Evolutionary conservation across 2,329 filamentous ascomycete species (phyloP), one percentile per base, ranked within the genome.

Genomic region (Diplodia sapinea): DNA sequence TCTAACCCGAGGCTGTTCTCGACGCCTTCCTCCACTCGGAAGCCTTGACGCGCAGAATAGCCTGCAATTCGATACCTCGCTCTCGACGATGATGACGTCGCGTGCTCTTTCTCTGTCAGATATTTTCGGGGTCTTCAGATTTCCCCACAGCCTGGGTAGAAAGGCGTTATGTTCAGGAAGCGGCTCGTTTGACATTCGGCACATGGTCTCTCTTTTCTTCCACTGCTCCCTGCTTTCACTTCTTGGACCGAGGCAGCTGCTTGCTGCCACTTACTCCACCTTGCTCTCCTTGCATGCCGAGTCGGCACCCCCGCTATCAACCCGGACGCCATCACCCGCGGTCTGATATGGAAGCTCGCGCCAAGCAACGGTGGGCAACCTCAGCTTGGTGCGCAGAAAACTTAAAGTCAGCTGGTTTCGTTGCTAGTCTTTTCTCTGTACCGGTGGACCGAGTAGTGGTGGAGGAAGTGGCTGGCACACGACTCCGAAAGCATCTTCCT

Each of bases 61-160:
- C 38, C 38, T 38, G 31, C 49, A 65, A 43, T 49, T 65, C 50
- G 62, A 65, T 65, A 65, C 62, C 62, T 65, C 62, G 62, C 62
- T 65, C 62, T 65, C 62, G 62, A 49, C 62, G 62, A 55, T 65
- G 23, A 61, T 51, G 55, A 67, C 65, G 54, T 67, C 65, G 65
- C 65, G 65, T 67, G 65, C 54, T 54, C 31, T 67, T 63, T 59
- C 55, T 67, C 65, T 67, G 64, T 66, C 52, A 66, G 51, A 66
- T 66, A 66, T 66, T 66, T 51, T 50, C n/a, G 47, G 64, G 64
- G 50, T 38, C 52, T 29, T 66, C n/a, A 38, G 36, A 38, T 61
- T 61, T 51, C 57, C 52, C 43, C 54, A 51, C 47, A 63, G 59
- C 59, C 59, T 67, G 55, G 54, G 55, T 50, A 59, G 54, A 51